phyloP scores from a whole-genome alignment of 768 basidiomycete species.

The Pulveroboletus sp. region DNA sequence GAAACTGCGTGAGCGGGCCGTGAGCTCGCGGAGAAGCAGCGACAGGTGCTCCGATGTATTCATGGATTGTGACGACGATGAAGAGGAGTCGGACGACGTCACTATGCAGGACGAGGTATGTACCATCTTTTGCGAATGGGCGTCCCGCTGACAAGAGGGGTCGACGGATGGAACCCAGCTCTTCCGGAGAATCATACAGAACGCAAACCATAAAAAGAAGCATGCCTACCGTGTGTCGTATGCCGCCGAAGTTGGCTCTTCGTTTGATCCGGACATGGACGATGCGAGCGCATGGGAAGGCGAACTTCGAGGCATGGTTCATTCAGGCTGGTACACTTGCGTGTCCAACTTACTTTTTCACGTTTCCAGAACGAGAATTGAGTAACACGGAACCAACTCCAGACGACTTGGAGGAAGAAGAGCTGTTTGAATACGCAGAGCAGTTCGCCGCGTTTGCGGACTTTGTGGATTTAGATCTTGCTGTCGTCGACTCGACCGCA shows the following conservation, averaged over 20 bases:
- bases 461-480: slow-evolving; percentile 41
- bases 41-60: slow-evolving; percentile 44
- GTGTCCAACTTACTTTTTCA: slow-evolving; percentile 1
- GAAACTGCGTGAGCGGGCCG: slow-evolving; percentile 47
- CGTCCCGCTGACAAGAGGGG: slow-evolving; percentile 5
- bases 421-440: slow-evolving; percentile 56
- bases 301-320: slow-evolving; percentile 41
- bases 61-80: slow-evolving; percentile 46
- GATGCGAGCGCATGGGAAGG: slow-evolving; percentile 58
- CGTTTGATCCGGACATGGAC: slow-evolving; percentile 70
- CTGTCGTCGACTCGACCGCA: slow-evolving; percentile 10
- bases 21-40: slow-evolving; percentile 39
- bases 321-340: background rate
- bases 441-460: slow-evolving; percentile 43
- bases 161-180: slow-evolving; percentile 38
- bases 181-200: slow-evolving; percentile 60
- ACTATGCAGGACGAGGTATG: slow-evolving; percentile 60
- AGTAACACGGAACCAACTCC: slow-evolving; percentile 30
- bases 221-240: slow-evolving; percentile 63
- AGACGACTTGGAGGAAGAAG: slow-evolving; percentile 51
- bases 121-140: background rate
- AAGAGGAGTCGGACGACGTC: slow-evolving; percentile 54
- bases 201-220: slow-evolving; percentile 42
- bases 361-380: slow-evolving; percentile 1
- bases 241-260: slow-evolving; percentile 65